Conservation (phyloP, 176 grass and related monocot species). For the Saccharum officinarum region DNA sequence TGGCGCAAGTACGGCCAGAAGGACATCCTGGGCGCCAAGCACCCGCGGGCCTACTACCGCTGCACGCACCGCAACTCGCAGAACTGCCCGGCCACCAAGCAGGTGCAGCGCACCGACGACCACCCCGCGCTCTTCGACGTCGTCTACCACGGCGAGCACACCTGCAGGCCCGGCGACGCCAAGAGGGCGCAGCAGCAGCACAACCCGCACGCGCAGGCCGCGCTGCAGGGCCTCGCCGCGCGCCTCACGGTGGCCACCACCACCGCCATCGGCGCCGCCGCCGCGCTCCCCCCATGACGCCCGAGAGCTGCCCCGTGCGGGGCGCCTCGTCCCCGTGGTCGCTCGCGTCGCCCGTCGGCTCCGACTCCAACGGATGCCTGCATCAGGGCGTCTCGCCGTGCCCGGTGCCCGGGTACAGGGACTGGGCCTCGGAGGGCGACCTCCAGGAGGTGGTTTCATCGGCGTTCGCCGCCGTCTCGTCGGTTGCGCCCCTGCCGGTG, state of each 20-base stretch:
- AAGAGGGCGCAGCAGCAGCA: slow-evolving; percentile 14
- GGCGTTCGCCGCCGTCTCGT: slow-evolving; percentile 23
- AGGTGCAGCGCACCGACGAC: slow-evolving; percentile 79
- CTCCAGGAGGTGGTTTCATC: slow-evolving; percentile 58
- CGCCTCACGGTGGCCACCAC: slow-evolving; percentile 50
- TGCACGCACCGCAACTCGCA: slow-evolving; percentile 89
- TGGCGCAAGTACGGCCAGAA: slow-evolving; percentile 96
- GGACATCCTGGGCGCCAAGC: slow-evolving; percentile 82
- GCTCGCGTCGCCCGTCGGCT: slow-evolving; percentile 51
- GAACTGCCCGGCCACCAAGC: slow-evolving; percentile 72
- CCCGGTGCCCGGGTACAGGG: slow-evolving; percentile 21
- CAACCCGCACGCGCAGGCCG: slow-evolving; percentile 36
- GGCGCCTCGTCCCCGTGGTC: slow-evolving; percentile 44
- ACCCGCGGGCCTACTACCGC: slow-evolving; percentile 82
- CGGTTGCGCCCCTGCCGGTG: slow-evolving; percentile 10
- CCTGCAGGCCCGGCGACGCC: slow-evolving; percentile 28
- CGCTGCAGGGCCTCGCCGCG: slow-evolving; percentile 54
- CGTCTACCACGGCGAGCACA: slow-evolving; percentile 80
- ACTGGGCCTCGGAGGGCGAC: slow-evolving; percentile 33
- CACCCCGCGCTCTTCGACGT: slow-evolving; percentile 73
- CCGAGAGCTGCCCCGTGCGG: slow-evolving; percentile 21
- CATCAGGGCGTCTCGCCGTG: slow-evolving; percentile 30
- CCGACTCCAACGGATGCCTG: slow-evolving; percentile 44
- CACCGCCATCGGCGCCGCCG: neutral
- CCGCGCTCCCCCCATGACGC: slow-evolving; percentile 30